phyloP scores from a whole-genome alignment of 2,329 filamentous ascomycete species.

The Blastomyces emzantsi region DNA sequence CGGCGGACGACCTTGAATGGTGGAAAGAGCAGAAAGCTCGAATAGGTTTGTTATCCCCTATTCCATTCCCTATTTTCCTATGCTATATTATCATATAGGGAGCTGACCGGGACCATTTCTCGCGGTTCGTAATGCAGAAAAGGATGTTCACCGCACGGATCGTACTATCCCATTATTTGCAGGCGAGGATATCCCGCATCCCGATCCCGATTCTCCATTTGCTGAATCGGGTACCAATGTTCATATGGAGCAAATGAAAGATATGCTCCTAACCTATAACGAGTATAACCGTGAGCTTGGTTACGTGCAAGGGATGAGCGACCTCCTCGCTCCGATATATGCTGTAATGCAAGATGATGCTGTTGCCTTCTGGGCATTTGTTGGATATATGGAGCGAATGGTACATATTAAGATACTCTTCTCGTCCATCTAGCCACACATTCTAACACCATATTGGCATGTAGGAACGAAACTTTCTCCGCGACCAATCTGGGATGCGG shows the following conservation, averaged over 20 bases:
- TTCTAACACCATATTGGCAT: neutral
- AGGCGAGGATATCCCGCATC: slow-evolving; percentile 92
- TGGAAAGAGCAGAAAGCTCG: slow-evolving; percentile 91
- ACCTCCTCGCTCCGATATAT: slow-evolving; percentile 90
- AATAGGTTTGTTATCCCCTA: slow-evolving; percentile 60
- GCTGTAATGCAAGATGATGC: slow-evolving; percentile 97
- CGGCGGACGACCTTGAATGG: slow-evolving; percentile 79
- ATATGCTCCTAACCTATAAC: slow-evolving; percentile 97
- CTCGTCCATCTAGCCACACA: neutral
- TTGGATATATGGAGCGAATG: slow-evolving; percentile 96
- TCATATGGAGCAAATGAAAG: slow-evolving; percentile 97
- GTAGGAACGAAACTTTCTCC: slow-evolving; percentile 81
- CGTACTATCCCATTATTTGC: slow-evolving; percentile 90
- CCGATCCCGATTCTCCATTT: slow-evolving; percentile 91
- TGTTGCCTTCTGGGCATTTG: slow-evolving; percentile 93
- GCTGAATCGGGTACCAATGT: slow-evolving; percentile 90
- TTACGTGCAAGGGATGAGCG: slow-evolving; percentile 98
- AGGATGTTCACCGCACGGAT: slow-evolving; percentile 96
- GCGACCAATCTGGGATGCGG: slow-evolving; percentile 94
- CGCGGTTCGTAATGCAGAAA: slow-evolving; percentile 61
- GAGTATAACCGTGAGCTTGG: slow-evolving; percentile 94
- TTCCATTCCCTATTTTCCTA: slow-evolving; percentile 4
- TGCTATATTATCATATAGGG: slow-evolving; percentile 10
- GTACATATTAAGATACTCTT: slow-evolving; percentile 24
- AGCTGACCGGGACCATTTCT: slow-evolving; percentile 40